Conservation (phyloP, 495 filamentous ascomycete genomes). For the Penicillium steckii region DNA sequence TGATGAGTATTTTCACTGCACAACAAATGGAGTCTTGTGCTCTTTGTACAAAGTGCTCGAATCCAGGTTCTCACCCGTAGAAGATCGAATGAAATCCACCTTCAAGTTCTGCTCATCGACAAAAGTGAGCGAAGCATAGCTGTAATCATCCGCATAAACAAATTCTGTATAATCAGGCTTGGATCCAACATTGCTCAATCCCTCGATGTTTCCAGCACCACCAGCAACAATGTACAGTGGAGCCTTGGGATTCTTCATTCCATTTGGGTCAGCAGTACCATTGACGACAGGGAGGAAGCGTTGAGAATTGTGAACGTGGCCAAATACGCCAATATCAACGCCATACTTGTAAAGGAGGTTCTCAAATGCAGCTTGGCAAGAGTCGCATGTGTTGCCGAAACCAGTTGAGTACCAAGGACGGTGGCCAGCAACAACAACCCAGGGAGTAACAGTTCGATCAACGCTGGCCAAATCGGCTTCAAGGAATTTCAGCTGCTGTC, state of each 20-base stretch:
- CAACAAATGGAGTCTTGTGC: conserved; percentile 49
- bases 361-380: conserved; percentile 60
- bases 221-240: conserved; percentile 57
- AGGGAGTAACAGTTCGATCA: conserved; percentile 52
- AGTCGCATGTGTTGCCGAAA: conserved; percentile 37
- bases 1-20: no score
- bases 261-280: conserved; percentile 41
- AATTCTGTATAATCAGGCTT: conserved; percentile 49
- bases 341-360: conserved; percentile 56
- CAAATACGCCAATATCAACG: conserved; percentile 60
- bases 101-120: conserved; percentile 33
- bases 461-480: conserved; percentile 47
- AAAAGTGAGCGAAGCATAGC: conserved; percentile 42
- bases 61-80: conserved; percentile 52
- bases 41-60: conserved; percentile 51
- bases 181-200: conserved; percentile 34
- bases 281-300: conserved; percentile 44
- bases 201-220: conserved; percentile 49
- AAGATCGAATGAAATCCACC: conserved; percentile 46
- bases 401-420: conserved; percentile 57
- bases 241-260: conserved; percentile 50
- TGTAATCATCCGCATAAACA: conserved; percentile 56
- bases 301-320: conserved; percentile 61
- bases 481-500: conserved; percentile 42
- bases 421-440: conserved; percentile 60